Evolutionary conservation across 2,329 filamentous ascomycete genomes (phyloP).

Genomic region (Plenodomus lindquistii): DNA sequence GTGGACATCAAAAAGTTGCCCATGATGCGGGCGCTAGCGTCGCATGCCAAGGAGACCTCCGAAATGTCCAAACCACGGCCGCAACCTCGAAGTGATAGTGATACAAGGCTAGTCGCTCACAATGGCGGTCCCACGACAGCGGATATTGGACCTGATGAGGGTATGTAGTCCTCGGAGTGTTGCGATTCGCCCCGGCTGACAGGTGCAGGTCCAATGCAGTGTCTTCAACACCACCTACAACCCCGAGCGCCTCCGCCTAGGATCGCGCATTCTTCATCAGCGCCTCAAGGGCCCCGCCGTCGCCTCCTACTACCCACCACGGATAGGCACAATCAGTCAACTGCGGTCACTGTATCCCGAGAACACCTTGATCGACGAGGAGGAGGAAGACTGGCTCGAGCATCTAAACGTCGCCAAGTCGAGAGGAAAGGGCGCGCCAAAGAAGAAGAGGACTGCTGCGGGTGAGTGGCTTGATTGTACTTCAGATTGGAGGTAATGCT

Average conservation of each 20-base stretch:
- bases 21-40: conserved; percentile 7
- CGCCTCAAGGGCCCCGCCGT: conserved; percentile 81
- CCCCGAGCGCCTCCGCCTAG: conserved; percentile 76
- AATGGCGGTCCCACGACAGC: conserved; percentile 58
- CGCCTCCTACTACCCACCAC: conserved; percentile 86
- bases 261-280: conserved; percentile 91
- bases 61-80: neutral
- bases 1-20: neutral
- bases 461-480: conserved; percentile 38
- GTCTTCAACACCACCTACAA: conserved; percentile 93
- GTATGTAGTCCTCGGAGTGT: conserved; percentile 49
- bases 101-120: neutral
- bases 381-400: conserved; percentile 78
- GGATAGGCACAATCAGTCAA: conserved; percentile 71
- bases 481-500: conserved; percentile 1
- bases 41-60: conserved; percentile 13
- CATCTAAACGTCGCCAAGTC: conserved; percentile 55
- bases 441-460: conserved; percentile 76
- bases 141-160: conserved; percentile 75
- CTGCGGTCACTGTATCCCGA: conserved; percentile 71
- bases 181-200: conserved; percentile 4
- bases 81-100: neutral
- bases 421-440: conserved; percentile 83
- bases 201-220: conserved; percentile 76
- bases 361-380: conserved; percentile 71